Evolutionary conservation across 805 yeast genomes (phyloP).

Genomic region (Nakazawaea ernobii): DNA sequence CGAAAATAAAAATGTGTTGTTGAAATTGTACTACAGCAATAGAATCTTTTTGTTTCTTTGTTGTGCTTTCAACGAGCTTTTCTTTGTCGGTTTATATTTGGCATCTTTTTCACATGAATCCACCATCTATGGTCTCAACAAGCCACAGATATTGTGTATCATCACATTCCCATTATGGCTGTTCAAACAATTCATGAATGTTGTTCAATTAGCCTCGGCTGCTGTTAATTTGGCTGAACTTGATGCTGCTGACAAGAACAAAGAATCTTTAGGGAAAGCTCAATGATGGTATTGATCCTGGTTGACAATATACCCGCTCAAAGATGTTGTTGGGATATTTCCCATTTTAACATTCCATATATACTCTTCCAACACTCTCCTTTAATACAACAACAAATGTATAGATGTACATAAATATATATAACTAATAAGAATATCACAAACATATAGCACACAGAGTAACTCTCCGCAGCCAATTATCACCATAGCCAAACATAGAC

Average conservation of each 20-base stretch:
- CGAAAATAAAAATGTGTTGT: slow-evolving; percentile 60
- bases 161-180: slow-evolving; percentile 80
- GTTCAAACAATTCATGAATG: slow-evolving; percentile 86
- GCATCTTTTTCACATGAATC: slow-evolving; percentile 50
- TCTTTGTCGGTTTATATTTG: slow-evolving; percentile 84
- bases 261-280: background rate
- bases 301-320: no score
- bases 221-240: slow-evolving; percentile 70
- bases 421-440: no score
- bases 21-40: slow-evolving; percentile 83
- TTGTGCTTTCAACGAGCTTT: slow-evolving; percentile 90
- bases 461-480: no score
- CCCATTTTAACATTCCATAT: background rate
- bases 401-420: no score
- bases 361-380: background rate
- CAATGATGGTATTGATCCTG: background rate
- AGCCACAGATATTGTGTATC: slow-evolving; percentile 32
- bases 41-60: slow-evolving; percentile 77
- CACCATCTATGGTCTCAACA: slow-evolving; percentile 31
- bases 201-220: slow-evolving; percentile 84
- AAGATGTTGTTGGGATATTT: no score
- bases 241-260: slow-evolving; percentile 55
- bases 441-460: no score
- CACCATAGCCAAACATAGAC: no score
- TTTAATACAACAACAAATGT: background rate